Base-by-base conservation (phyloP, 306 rosid species). In the Quercus engelmannii region DNA sequence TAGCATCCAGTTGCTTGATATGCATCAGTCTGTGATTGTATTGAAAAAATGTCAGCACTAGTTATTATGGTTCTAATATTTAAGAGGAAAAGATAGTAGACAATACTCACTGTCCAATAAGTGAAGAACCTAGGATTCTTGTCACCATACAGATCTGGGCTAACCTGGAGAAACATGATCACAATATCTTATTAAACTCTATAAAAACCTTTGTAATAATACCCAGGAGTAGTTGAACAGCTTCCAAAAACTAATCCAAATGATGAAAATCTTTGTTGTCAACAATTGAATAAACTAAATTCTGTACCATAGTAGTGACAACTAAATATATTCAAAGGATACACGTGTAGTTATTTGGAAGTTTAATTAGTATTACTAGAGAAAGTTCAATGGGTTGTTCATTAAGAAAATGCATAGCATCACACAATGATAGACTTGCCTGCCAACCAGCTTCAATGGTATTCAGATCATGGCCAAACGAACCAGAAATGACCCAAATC, bases 371-470 rank as follows among this genome's bases (percentile, higher is more conserved):
- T 8, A 59, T 26, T 6, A 63, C 69, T 13, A 26, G 7, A 5
- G 41, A 63, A 28, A 15, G 41, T 28, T 26, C 38, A 14, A 63
- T 26, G 13, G 5, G n/a, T 25, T 63, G 21, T 14, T 63, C 69
- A 15, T 26, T 14, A 63, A 63, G 20, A 63, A 63, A 14, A 63
- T 26, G 2, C 17, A 63, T 28, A 28, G 69, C 41, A 26, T 26
- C 21, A 64, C 55, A 71, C 2, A 59, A 69, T 4, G 5, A 25
- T 73, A 76, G 59, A 86, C 93, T 79, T 85, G 79, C 99, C 98
- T 96, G 99, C 99, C 99, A 96, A 75, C 99, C 99, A 80, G 99
- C 99, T 90, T 96, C 99, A 51, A 96, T 88, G 85, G 99, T 96
- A 71, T 96, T 96, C 0, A 96, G 85, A 82, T 96, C 98, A 81